These are phyloP conservation scores for Tricholoma bakamatsutake DNA, from an alignment of 768 basidiomycete genomes.

Conservation along the genomic window DNA sequence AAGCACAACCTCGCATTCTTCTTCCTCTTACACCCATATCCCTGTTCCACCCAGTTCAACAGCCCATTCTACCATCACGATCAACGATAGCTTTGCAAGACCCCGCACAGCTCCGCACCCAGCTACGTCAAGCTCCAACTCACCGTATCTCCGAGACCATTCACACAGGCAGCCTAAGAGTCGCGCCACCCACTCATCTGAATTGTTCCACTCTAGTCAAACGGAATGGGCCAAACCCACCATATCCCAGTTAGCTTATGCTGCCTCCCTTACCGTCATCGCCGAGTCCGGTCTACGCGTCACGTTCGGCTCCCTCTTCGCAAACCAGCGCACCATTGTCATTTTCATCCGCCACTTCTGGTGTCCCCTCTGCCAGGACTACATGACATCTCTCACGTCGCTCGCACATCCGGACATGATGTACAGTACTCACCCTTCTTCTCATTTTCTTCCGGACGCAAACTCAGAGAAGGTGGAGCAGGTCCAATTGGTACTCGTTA, in stretches of 20 bases:
- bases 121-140: neutral
- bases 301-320: slow-evolving; percentile 65
- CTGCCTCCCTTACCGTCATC: slow-evolving; percentile 57
- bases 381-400: slow-evolving; percentile 61
- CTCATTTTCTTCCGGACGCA: neutral
- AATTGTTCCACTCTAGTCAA: slow-evolving; percentile 11
- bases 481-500: slow-evolving; percentile 66
- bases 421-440: slow-evolving; percentile 10
- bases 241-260: slow-evolving; percentile 49
- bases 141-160: neutral
- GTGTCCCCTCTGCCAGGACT: slow-evolving; percentile 87
- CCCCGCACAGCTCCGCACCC: neutral
- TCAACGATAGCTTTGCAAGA: neutral
- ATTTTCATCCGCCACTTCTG: slow-evolving; percentile 88
- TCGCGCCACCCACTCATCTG: neutral
- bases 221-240: slow-evolving; percentile 49
- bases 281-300: slow-evolving; percentile 62
- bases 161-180: neutral
- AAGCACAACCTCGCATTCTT: neutral
- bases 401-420: slow-evolving; percentile 38
- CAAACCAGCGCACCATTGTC: slow-evolving; percentile 51
- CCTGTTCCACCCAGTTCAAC: neutral
- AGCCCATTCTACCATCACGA: neutral
- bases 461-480: slow-evolving; percentile 16
- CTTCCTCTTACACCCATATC: neutral